Conservation (phyloP, 169 alveolate genomes). For the Cryptosporidium ubiquitum region DNA sequence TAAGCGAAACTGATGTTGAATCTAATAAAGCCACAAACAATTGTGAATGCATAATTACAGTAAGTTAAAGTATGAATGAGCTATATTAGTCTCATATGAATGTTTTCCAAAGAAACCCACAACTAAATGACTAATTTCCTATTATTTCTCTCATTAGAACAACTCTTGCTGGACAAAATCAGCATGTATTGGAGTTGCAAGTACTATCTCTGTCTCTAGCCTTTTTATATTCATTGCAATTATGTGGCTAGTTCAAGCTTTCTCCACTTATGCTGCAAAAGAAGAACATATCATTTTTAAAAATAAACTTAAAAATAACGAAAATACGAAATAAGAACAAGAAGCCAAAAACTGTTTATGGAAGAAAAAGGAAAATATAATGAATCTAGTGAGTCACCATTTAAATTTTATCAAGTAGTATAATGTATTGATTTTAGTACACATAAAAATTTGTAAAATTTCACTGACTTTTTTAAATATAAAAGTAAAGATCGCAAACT, state of each 20-base stretch:
- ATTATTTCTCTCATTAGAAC: background rate
- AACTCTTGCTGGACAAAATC: slow-evolving; percentile 48
- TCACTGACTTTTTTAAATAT: too few species aligned
- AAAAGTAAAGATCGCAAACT: too few species aligned
- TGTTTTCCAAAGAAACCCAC: background rate
- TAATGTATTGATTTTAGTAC: too few species aligned
- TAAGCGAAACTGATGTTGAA: background rate
- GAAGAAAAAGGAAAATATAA: too few species aligned
- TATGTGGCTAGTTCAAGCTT: slow-evolving; percentile 32
- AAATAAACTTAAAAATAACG: background rate
- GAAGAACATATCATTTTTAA: slow-evolving; percentile 15
- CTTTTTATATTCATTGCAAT: slow-evolving; percentile 13
- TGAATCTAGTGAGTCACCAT: background rate
- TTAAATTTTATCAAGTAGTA: background rate
- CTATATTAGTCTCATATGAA: background rate
- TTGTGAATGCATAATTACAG: slow-evolving; percentile 42
- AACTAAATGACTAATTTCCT: background rate
- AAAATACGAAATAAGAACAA: background rate
- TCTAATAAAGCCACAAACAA: background rate
- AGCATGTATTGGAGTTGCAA: slow-evolving; percentile 52
- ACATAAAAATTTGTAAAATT: background rate
- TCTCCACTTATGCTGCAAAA: slow-evolving; percentile 36
- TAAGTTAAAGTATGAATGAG: slow-evolving; percentile 21
- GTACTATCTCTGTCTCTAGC: slow-evolving; percentile 22
- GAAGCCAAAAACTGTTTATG: background rate